phyloP scores from a whole-genome alignment of 2,329 filamentous ascomycete genomes.

The Trichoderma sp. region DNA sequence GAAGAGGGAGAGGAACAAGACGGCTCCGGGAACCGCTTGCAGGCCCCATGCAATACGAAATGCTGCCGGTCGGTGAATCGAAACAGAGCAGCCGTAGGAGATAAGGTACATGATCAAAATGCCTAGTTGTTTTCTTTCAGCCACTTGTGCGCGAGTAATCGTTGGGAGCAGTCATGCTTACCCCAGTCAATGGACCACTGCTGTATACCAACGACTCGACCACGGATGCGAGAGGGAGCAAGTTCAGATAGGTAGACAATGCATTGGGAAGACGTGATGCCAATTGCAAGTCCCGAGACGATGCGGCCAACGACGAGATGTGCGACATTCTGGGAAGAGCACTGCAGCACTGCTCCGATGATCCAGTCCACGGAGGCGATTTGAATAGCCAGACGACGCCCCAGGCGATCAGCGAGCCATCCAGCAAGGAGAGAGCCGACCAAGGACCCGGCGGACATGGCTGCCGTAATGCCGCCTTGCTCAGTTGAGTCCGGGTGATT shows the following conservation, averaged over 20 bases:
- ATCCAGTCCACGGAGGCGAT: slow-evolving; percentile 7
- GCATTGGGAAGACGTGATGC: slow-evolving; percentile 5
- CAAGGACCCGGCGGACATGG: slow-evolving; percentile 6
- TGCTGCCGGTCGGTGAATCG: not conserved
- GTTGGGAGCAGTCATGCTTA: not conserved
- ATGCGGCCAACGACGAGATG: slow-evolving; percentile 13
- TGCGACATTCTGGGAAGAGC: slow-evolving; percentile 7
- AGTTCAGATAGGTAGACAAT: slow-evolving; percentile 12
- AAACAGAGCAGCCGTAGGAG: slow-evolving; percentile 3
- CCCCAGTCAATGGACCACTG: slow-evolving; percentile 13
- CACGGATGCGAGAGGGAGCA: slow-evolving; percentile 5
- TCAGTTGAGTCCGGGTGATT: not conserved
- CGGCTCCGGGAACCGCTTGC: slow-evolving; percentile 1
- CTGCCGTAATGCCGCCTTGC: slow-evolving; percentile 8
- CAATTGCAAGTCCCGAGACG: slow-evolving; percentile 4
- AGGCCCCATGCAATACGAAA: slow-evolving; percentile 2
- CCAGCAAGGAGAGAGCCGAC: not conserved
- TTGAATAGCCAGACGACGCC: slow-evolving; percentile 1
- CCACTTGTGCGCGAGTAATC: no score
- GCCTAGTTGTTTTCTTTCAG: not conserved
- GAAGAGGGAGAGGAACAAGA: slow-evolving; percentile 4
- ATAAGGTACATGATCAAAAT: slow-evolving; percentile 2
- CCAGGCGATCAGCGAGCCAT: not conserved
- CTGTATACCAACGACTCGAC: slow-evolving; percentile 11
- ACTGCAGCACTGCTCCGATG: slow-evolving; percentile 1